Percentiles rank a stretch among this genome's conserved stretches.
Conservation (phyloP, 495 filamentous ascomycete genomes). For the Chlorociboria aeruginascens region DNA sequence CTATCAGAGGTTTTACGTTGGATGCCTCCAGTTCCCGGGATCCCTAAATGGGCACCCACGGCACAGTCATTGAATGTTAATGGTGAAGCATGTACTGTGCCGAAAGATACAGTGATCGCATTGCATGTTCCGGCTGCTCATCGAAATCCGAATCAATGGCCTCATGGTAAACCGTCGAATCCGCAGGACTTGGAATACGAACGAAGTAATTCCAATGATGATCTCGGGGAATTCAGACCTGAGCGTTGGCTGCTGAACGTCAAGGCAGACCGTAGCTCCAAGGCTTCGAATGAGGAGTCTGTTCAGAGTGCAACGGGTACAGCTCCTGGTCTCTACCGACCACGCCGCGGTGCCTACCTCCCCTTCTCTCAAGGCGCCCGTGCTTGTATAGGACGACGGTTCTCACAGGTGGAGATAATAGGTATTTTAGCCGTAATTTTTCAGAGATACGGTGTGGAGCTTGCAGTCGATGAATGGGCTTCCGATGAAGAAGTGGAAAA, state of each 20-base stretch:
- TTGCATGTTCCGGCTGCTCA: conserved; percentile 35
- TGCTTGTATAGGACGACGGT: conserved; percentile 56
- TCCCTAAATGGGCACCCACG: conserved; percentile 42
- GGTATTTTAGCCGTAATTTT: conserved; percentile 58
- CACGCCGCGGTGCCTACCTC: conserved; percentile 51
- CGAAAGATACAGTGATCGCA: conserved; percentile 30
- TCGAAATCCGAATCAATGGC: conserved; percentile 43
- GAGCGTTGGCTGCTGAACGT: conserved; percentile 37
- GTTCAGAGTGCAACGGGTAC: too few species aligned
- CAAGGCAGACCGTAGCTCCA: neutral
- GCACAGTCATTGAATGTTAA: conserved; percentile 41
- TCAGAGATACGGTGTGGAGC: conserved; percentile 49
- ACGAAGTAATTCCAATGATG: conserved; percentile 13
- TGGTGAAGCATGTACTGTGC: conserved; percentile 38
- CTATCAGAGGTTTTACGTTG: conserved; percentile 57
- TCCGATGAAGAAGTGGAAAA: conserved; percentile 45
- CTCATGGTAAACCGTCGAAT: neutral
- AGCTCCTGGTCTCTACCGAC: conserved; percentile 19
- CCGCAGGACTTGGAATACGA: neutral
- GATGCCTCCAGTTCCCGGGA: conserved; percentile 39
- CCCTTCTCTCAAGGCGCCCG: conserved; percentile 63
- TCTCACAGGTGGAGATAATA: conserved; percentile 67
- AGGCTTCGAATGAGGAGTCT: too few species aligned
- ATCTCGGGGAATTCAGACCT: conserved; percentile 35
- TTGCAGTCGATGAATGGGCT: conserved; percentile 49